A percentile compares a stretch with the other conserved stretches of the same genome.
These are phyloP conservation scores for Cyberlindnera euphorbiae DNA, from an alignment of 805 yeast species.

Conservation along the genomic window DNA sequence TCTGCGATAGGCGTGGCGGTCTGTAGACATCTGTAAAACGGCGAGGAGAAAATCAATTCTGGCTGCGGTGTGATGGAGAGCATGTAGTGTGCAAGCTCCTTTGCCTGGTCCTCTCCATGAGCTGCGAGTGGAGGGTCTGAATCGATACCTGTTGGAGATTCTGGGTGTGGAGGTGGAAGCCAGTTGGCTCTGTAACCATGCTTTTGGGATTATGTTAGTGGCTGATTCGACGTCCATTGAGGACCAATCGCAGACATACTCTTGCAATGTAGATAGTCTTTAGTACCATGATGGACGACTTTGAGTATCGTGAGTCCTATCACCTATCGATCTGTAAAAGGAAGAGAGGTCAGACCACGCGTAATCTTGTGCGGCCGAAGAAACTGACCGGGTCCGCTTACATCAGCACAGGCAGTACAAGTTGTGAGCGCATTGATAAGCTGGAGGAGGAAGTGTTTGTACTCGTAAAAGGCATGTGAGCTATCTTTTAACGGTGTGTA, in stretches of 20 bases:
- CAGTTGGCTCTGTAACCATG: conserved; percentile 92
- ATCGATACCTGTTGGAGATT: conserved; percentile 83
- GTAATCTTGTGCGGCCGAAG: too few species aligned
- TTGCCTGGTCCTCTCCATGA: conserved; percentile 86
- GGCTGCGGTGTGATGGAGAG: conserved; percentile 52
- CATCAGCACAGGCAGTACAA: too few species aligned
- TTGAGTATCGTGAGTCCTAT: too few species aligned
- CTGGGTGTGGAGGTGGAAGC: conserved; percentile 67
- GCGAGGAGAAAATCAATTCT: conserved; percentile 69
- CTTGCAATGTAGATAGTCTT: conserved; percentile 66
- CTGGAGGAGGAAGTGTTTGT: too few species aligned
- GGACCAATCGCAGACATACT: conserved; percentile 15
- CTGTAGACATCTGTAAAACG: conserved; percentile 86
- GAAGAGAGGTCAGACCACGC: too few species aligned
- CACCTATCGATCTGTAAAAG: too few species aligned
- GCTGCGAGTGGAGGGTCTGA: conserved; percentile 86
- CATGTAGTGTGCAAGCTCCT: conserved; percentile 64
- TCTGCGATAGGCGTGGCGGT: conserved; percentile 71
- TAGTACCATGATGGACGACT: too few species aligned
- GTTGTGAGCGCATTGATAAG: too few species aligned
- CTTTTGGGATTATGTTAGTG: conserved; percentile 19
- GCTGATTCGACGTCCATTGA: too few species aligned
- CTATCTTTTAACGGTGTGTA: too few species aligned
- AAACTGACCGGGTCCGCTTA: too few species aligned
- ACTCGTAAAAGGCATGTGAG: too few species aligned